Evolutionary conservation across 2,329 filamentous ascomycete species (phyloP).

Genomic region (Claviceps maximensis): DNA sequence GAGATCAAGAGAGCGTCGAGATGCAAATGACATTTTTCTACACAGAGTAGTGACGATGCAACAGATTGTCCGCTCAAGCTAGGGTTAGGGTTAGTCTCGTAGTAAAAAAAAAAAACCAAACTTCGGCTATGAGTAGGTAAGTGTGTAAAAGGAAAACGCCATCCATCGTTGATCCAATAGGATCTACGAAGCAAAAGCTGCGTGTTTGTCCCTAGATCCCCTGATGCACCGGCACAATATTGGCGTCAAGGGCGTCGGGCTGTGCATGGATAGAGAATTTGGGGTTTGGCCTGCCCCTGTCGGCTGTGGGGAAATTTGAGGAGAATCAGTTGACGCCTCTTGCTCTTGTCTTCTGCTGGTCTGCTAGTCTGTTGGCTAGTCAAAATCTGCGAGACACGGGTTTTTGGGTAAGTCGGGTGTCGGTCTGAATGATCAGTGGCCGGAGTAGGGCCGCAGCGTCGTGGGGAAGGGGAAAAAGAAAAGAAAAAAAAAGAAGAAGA

Average conservation of each 20-base stretch:
- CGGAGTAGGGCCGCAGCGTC: conserved; percentile 19
- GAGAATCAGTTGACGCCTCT: not conserved
- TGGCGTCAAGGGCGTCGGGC: not conserved
- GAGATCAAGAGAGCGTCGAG: not conserved
- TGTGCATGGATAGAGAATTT: not conserved
- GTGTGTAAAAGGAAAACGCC: not conserved
- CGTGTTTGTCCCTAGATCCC: not conserved
- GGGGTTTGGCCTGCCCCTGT: not conserved
- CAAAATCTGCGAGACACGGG: conserved; percentile 17
- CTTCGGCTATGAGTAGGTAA: no score
- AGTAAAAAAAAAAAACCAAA: no score
- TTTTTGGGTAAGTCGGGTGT: conserved; percentile 4
- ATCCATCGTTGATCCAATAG: not conserved
- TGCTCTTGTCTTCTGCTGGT: not conserved
- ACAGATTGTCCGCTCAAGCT: no score
- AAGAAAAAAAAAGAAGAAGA: not conserved
- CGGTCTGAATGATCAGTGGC: conserved; percentile 9
- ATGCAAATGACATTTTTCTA: not conserved
- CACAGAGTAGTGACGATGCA: not conserved
- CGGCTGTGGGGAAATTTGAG: not conserved
- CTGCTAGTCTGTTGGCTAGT: conserved; percentile 7
- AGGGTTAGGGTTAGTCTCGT: no score
- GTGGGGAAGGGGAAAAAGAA: not conserved
- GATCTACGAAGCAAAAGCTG: not conserved
- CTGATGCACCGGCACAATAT: not conserved